A percentile compares a stretch with the other conserved stretches of the same genome.
Conservation (phyloP, 1,284 basidiomycete species). For the Tylopilus sp. region DNA sequence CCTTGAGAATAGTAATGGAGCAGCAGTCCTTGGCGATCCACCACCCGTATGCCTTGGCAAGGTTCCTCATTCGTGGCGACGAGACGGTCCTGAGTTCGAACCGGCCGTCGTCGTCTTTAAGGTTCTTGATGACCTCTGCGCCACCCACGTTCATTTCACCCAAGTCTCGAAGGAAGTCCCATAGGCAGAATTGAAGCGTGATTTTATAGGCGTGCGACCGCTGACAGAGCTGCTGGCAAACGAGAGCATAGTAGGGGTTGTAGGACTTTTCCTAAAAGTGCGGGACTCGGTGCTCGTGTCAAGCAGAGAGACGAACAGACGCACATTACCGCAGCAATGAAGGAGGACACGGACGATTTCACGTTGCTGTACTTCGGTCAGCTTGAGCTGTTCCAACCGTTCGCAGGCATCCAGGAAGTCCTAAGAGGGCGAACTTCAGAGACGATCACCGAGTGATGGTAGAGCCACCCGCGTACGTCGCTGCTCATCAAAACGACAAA, state of each 20-base stretch:
- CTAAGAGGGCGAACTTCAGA: conserved; percentile 37
- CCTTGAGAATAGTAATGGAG: conserved; percentile 80
- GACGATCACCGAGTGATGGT: not conserved
- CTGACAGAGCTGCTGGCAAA: conserved; percentile 71
- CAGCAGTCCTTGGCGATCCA: conserved; percentile 75
- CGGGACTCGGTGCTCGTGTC: not conserved
- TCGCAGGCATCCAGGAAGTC: conserved; percentile 95
- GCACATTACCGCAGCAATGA: conserved; percentile 89
- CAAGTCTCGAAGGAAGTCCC: conserved; percentile 94
- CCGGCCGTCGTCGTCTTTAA: conserved; percentile 46
- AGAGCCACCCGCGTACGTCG: conserved; percentile 56
- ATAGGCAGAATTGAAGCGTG: conserved; percentile 93
- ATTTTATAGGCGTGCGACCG: conserved; percentile 82
- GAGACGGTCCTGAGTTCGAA: conserved; percentile 59
- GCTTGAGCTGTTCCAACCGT: conserved; percentile 73
- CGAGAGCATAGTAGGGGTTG: conserved; percentile 95
- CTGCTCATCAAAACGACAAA: conserved; percentile 94
- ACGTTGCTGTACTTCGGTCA: conserved; percentile 89
- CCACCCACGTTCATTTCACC: conserved; percentile 85
- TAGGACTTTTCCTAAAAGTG: conserved; percentile 77
- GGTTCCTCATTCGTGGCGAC: conserved; percentile 53
- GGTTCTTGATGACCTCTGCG: conserved; percentile 66
- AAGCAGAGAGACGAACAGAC: conserved; percentile 6
- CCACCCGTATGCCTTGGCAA: conserved; percentile 81
- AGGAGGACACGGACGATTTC: conserved; percentile 91